Evolutionary conservation across 2,329 filamentous ascomycete species (phyloP), one percentile per base, ranked within the genome.

Genomic region (Acrodontium crateriforme): DNA sequence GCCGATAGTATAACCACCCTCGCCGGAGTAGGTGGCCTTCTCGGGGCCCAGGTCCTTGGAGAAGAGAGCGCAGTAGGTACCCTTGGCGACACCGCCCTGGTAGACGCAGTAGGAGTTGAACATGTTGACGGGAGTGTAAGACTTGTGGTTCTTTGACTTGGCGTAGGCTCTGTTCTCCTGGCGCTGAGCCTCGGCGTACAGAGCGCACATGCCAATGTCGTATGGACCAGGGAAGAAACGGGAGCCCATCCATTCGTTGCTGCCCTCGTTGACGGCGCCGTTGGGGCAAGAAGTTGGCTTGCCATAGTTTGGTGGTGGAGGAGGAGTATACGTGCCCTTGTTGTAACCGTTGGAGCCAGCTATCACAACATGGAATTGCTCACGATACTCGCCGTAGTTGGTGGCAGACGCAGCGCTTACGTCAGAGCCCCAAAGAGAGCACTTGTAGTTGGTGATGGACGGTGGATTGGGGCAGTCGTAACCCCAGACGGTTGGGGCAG

Each of bases 401-500:
- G 36, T 41, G n/a, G 38, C 46, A 31, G 31, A n/a, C 13, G 34
- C 41, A 16, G 40, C 32, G 4, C n/a, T 39, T 30, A 56, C 48
- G 25, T 32, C 38, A 29, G 50, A 49, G 19, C 52, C 51, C 49
- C 49, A 56, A 17, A 56, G 46, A 6, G 52, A 49, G 43, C 54
- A 56, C 41, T 54, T 54, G 47, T 50, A 54, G 44, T 49, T 52
- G 32, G 53, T 54, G 29, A 53, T 50, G 9, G 49, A 49, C 8
- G 46, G 30, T 18, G 52, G 52, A 38, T 53, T 50, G 9, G 52
- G 47, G 46, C 54, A 57, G 32, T 40, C 37, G 18, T 34, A 30
- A 15, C 37, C 39, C 36, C 41, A 44, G 18, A 37, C 36, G 22
- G 42, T 47, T 11, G 24, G 22, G 14, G 38, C 30, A 22, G 40